Evolutionary conservation across 2,329 filamentous ascomycete genomes (phyloP), one percentile per base, ranked within the genome.

Genomic region (Pseudofabraea citricarpa): DNA sequence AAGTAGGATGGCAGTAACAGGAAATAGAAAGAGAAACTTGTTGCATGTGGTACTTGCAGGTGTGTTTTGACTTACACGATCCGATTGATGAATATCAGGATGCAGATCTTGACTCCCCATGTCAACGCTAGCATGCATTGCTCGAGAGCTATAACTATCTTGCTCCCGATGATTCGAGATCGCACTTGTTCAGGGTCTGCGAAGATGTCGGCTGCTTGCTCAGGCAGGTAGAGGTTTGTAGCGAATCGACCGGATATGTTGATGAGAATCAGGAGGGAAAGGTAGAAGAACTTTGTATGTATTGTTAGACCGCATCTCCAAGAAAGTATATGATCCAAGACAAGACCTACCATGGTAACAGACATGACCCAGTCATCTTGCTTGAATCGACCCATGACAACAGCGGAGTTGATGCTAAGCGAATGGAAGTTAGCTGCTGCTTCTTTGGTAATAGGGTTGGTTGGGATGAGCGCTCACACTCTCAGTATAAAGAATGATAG

Each of bases 41-140:
- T 26, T 31, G 10, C 7, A 18, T 10, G 13, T 20, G 13, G 18
- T 6, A 26, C 9, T 7, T 24, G 6, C 13, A 36, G n/a, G n/a
- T n/a, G n/a, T n/a, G n/a, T n/a, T n/a, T n/a, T n/a, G 26, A 26
- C 49, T 50, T 46, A 55, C 54, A 44, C 44, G 9, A 56, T 36
- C 29, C 54, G 49, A 24, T 48, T 45, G 9, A 56, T 21, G 32
- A 78, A 73, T 29, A 74, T 62, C 51, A 77, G 58, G 56, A 79
- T 67, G 53, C 73, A 76, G 19, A 68, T 61, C 50, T 79, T 79
- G 49, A 74, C 64, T 13, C 67, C 57, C 73, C 74, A 79, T 12
- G 70, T 70, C 3, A 67, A 69, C 13, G 64, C 43, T 24, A 71
- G 59, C 61, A 74, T 72, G 60, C 68, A 71, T 48, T 73, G 69